Percentiles rank a stretch among this genome's conserved stretches.
Conservation (phyloP, 176 grass and related monocot species). For the Carex parvula region DNA sequence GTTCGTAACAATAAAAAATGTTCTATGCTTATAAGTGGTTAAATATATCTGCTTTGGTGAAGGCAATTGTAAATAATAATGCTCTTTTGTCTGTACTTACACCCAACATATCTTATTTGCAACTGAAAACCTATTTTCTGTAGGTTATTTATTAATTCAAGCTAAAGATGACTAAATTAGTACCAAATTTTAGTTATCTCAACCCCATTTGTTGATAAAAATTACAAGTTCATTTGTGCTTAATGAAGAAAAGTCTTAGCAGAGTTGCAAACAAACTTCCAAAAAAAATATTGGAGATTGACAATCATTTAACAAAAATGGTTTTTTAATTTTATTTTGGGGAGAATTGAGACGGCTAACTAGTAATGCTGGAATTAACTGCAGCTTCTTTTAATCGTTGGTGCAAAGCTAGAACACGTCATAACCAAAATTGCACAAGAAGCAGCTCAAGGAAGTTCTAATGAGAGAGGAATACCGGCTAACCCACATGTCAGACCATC, state of each 20-base stretch:
- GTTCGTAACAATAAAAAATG: neutral
- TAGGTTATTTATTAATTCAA: neutral
- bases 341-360: neutral
- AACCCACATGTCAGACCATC: conserved; percentile 46
- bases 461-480: neutral
- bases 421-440: conserved; percentile 75
- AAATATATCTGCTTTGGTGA: neutral
- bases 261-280: neutral
- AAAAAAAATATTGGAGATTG: neutral
- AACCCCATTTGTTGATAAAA: neutral
- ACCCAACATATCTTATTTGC: conserved; percentile 11
- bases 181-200: neutral
- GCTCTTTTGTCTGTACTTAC: neutral
- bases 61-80: neutral
- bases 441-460: conserved; percentile 16
- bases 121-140: neutral
- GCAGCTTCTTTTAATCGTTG: conserved; percentile 77
- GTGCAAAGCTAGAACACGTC: conserved; percentile 80
- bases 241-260: neutral
- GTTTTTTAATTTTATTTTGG: neutral
- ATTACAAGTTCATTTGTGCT: neutral
- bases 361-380: neutral
- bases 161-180: neutral
- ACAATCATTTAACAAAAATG: neutral
- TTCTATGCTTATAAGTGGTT: neutral